These are phyloP conservation scores for Tulasnella calospora DNA, from an alignment of 768 basidiomycete genomes.

Conservation along the genomic window DNA sequence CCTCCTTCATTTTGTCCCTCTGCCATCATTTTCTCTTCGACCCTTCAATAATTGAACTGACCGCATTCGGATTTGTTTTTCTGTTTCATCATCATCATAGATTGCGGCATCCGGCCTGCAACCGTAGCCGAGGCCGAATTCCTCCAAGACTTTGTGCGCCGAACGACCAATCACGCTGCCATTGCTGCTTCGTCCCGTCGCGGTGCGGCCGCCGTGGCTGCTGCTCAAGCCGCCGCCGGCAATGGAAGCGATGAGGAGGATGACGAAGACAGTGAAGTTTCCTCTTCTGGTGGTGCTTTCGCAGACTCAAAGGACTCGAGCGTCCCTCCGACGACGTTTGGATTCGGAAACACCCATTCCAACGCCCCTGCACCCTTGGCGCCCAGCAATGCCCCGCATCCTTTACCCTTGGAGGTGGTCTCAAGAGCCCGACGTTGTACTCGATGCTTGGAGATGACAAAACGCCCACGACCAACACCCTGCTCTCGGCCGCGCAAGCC, in stretches of 20 bases:
- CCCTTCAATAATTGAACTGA: neutral
- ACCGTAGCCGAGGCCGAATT: slow-evolving; percentile 87
- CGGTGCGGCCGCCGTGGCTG: slow-evolving; percentile 25
- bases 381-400: slow-evolving; percentile 12
- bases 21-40: neutral
- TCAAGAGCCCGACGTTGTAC: slow-evolving; percentile 52
- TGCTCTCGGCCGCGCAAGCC: slow-evolving; percentile 73
- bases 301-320: slow-evolving; percentile 44
- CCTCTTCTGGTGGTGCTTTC: slow-evolving; percentile 53
- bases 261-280: slow-evolving; percentile 69
- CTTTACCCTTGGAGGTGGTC: slow-evolving; percentile 20
- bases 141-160: slow-evolving; percentile 86
- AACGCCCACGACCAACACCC: slow-evolving; percentile 74
- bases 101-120: slow-evolving; percentile 90
- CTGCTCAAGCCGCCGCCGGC: slow-evolving; percentile 9
- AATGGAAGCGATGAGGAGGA: slow-evolving; percentile 67
- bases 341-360: slow-evolving; percentile 2
- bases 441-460: slow-evolving; percentile 62
- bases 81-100: slow-evolving; percentile 41
- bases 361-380: neutral
- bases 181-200: slow-evolving; percentile 37
- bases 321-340: slow-evolving; percentile 38
- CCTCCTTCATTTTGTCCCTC: slow-evolving; percentile 32
- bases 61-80: neutral
- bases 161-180: slow-evolving; percentile 74